Evolutionary conservation across 73 alveolate genomes (phyloP).

Genomic region (Breviolum minutum): DNA sequence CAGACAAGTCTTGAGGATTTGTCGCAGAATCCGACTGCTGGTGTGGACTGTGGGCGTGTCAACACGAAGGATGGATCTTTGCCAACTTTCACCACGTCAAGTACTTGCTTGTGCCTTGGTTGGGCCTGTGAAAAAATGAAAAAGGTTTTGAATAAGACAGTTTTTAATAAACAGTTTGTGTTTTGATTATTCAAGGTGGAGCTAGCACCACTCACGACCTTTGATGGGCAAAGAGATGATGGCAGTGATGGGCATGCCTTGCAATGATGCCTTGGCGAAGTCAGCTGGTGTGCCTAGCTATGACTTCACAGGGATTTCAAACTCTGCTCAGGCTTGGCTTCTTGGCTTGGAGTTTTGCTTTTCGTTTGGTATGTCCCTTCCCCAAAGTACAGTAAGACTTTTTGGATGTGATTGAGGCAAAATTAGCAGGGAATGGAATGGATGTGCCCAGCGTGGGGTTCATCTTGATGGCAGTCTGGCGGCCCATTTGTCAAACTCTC

Average conservation of each 20-base stretch:
- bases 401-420: too few species aligned
- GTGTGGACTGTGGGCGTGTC: not conserved
- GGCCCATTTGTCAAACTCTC: too few species aligned
- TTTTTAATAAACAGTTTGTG: not conserved
- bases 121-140: too few species aligned
- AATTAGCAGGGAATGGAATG: slow-evolving; percentile 51
- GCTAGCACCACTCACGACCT: not conserved
- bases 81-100: slow-evolving; percentile 39
- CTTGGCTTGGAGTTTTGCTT: not conserved
- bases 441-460: slow-evolving; percentile 27
- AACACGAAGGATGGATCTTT: not conserved
- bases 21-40: not conserved
- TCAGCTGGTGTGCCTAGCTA: not conserved
- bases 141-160: too few species aligned
- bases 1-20: not conserved
- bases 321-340: not conserved
- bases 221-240: slow-evolving; percentile 4
- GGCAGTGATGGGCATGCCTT: slow-evolving; percentile 36
- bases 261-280: not conserved
- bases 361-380: too few species aligned
- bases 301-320: not conserved
- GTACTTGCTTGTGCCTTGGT: not conserved
- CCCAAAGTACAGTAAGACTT: too few species aligned
- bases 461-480: not conserved
- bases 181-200: slow-evolving; percentile 7